Evolutionary conservation across 768 basidiomycete species (phyloP), one percentile per base, ranked within the genome.

Genomic region (Ephemerocybe angulata): DNA sequence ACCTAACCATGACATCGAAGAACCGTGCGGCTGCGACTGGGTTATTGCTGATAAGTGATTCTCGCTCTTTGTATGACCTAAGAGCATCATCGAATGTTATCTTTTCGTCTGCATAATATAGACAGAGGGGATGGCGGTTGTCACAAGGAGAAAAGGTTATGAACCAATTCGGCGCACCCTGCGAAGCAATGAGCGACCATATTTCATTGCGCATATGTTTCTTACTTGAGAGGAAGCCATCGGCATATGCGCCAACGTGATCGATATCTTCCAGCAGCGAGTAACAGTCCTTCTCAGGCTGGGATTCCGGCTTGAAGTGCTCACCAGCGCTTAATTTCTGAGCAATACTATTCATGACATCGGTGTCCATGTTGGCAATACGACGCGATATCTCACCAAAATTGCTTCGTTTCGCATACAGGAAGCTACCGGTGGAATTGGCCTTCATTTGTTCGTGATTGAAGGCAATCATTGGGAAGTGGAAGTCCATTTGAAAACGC

Each of bases 381-480:
- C 61, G 25, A 0, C 60, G n/a, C 3, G 62, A 29, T 6, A 71
- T 64, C 10, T 58, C 43, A 13, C 46, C 33, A 57, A 71, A 70
- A 11, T 60, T 61, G 42, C 42, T 27, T 2, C 30, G 46, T 22
- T 54, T 65, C 1, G 44, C 57, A 27, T 28, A 30, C 7, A 46
- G 22, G 30, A 44, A 53, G 15, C 41, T 46, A 3, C 27, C 42
- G 2, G 24, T 46, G 0, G 63, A 55, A 11, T 63, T 57, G 1
- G 52, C 51, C 41, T 61, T 66, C 3, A 72, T 66, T 52, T 75
- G 73, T 24, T 63, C 47, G 42, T 72, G 67, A 42, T 67, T 73
- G 52, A 71, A 72, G 0, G 61, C 67, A 30, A 70, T 46, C 24
- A 71, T 63, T 3, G 67, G 58, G 54, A 72, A 74, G 8, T 60